A percentile compares a stretch with the other conserved stretches of the same genome.
These are phyloP conservation scores for Atkinsonella hypoxylon DNA, from an alignment of 2,329 filamentous ascomycete species.

Conservation along the genomic window DNA sequence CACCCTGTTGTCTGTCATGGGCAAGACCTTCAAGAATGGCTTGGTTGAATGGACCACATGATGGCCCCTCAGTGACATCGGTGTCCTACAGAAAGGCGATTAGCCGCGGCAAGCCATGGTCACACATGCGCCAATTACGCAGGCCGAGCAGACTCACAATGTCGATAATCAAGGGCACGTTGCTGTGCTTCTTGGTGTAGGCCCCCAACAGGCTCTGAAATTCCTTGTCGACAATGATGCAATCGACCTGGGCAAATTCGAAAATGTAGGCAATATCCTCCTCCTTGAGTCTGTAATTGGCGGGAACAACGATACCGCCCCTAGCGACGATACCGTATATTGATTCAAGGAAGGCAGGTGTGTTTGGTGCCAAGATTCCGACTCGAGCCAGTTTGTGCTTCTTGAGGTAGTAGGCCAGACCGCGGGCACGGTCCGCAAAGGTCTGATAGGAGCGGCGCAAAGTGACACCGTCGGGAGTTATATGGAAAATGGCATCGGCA, in stretches of 20 bases:
- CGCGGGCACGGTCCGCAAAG: conserved; percentile 74
- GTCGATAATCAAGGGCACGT: conserved; percentile 66
- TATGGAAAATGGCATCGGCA: conserved; percentile 73
- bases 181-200: conserved; percentile 48
- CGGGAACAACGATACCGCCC: conserved; percentile 62
- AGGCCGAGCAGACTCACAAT: conserved; percentile 22
- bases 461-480: conserved; percentile 63
- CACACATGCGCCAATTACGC: background rate
- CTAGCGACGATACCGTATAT: conserved; percentile 81
- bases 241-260: conserved; percentile 72
- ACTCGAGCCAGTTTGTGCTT: conserved; percentile 64
- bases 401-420: conserved; percentile 76
- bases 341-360: conserved; percentile 82
- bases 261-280: conserved; percentile 90
- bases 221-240: conserved; percentile 78
- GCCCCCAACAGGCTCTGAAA: conserved; percentile 57
- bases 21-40: conserved; percentile 70
- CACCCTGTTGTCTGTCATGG: conserved; percentile 54
- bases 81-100: conserved; percentile 47
- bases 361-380: conserved; percentile 83
- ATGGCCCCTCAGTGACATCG: conserved; percentile 60
- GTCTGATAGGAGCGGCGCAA: conserved; percentile 69
- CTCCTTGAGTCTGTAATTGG: conserved; percentile 54
- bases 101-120: no score
- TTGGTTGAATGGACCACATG: conserved; percentile 70